Percentiles rank a stretch among this genome's conserved stretches.
These are phyloP conservation scores for Quercus lobata DNA, from an alignment of 331 rosid genomes.

Conservation along the genomic window DNA sequence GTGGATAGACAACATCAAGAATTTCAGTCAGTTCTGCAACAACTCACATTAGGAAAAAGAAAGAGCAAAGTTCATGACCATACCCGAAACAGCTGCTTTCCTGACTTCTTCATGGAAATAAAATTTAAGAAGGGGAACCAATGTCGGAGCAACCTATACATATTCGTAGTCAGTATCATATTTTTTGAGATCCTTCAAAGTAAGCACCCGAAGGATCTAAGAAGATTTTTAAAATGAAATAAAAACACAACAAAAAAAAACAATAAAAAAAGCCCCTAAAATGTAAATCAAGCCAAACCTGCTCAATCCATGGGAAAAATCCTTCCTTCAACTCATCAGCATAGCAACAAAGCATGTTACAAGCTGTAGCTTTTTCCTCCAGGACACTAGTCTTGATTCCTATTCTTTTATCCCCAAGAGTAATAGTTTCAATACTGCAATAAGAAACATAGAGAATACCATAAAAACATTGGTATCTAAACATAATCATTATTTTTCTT, in stretches of 20 bases:
- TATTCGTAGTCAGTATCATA: constrained; percentile 24
- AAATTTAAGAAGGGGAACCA: constrained; percentile 80
- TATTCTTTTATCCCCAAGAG: constrained; percentile 76
- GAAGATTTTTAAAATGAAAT: neutral
- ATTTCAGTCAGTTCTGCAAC: neutral
- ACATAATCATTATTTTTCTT: neutral
- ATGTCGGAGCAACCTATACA: constrained; percentile 64
- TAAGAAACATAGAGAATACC: neutral
- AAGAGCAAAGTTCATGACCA: neutral
- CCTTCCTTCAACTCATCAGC: constrained; percentile 86
- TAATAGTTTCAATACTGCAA: constrained; percentile 68
- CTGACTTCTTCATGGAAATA: constrained; percentile 82
- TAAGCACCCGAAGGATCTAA: neutral
- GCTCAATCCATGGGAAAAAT: constrained; percentile 75
- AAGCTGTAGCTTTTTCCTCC: constrained; percentile 82
- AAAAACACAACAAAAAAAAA: neutral
- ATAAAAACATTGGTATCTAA: neutral
- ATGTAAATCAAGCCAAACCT: constrained; percentile 36
- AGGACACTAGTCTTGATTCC: constrained; percentile 75
- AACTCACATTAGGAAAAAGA: neutral
- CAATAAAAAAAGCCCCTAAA: neutral
- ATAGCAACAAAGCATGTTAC: constrained; percentile 78
- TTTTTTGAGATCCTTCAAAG: neutral
- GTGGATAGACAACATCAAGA: constrained; percentile 11
- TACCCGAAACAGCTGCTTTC: constrained; percentile 85